A percentile compares a stretch with the other conserved stretches of the same genome.
Evolutionary conservation across 2,329 filamentous ascomycete species (phyloP).

Genomic region (Claviceps paspali): DNA sequence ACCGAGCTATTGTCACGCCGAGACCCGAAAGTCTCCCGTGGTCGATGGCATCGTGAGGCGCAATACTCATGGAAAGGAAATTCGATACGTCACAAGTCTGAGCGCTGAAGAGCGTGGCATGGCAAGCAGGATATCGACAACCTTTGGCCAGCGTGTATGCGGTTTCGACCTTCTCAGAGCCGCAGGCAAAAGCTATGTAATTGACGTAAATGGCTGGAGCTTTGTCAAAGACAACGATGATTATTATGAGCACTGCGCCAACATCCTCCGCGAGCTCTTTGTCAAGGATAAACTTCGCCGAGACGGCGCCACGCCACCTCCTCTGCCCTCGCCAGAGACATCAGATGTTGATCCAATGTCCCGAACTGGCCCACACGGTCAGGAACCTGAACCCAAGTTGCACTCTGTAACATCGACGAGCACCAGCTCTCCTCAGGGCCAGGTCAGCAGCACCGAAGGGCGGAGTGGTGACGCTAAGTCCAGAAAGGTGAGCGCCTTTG

Average conservation of each 20-base stretch:
- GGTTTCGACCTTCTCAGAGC: slow-evolving; percentile 89
- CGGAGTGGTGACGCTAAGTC: slow-evolving; percentile 11
- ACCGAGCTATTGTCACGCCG: slow-evolving; percentile 82
- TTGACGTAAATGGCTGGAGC: slow-evolving; percentile 98
- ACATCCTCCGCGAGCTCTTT: slow-evolving; percentile 78
- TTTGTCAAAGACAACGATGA: slow-evolving; percentile 99
- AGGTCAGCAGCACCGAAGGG: slow-evolving; percentile 6
- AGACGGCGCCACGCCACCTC: slow-evolving; percentile 42
- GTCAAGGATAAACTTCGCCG: slow-evolving; percentile 58
- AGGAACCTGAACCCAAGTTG: slow-evolving; percentile 23
- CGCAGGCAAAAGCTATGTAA: slow-evolving; percentile 83
- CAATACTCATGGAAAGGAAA: slow-evolving; percentile 93
- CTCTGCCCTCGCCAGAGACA: slow-evolving; percentile 32
- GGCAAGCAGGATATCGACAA: slow-evolving; percentile 76
- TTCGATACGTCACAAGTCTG: slow-evolving; percentile 83
- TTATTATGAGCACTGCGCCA: slow-evolving; percentile 86
- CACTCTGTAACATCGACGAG: slow-evolving; percentile 8
- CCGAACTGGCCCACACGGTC: slow-evolving; percentile 17
- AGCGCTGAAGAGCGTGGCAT: slow-evolving; percentile 68
- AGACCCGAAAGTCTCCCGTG: slow-evolving; percentile 92
- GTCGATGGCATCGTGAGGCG: slow-evolving; percentile 91
- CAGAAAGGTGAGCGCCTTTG: slow-evolving; percentile 13
- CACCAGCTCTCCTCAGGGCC: slow-evolving; percentile 15
- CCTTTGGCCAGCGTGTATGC: slow-evolving; percentile 89
- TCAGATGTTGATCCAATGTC: slow-evolving; percentile 29